phyloP scores from a whole-genome alignment of 352 stramenopile genomes.

The Thraustotheca clavata region DNA sequence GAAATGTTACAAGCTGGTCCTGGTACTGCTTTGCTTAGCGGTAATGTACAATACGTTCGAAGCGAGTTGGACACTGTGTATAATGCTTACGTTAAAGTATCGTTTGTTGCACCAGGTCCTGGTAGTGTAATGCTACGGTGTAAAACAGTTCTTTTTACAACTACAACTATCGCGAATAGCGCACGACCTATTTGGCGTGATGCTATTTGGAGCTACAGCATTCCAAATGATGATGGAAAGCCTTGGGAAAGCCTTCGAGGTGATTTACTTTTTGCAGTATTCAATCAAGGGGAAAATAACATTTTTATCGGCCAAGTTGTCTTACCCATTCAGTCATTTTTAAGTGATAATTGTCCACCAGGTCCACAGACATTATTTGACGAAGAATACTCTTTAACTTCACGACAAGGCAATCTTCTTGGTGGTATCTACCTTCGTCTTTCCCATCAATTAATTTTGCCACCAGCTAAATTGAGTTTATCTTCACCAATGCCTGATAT shows the following conservation, averaged over 20 bases:
- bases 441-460: not conserved
- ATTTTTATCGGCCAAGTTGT: not conserved
- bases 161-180: not conserved
- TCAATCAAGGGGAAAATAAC: not conserved
- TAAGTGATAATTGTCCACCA: not conserved
- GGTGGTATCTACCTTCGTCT: not conserved
- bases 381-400: not conserved
- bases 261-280: not conserved
- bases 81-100: not conserved
- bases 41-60: not conserved
- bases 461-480: too few species aligned
- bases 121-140: conserved; percentile 2
- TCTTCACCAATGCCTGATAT: too few species aligned
- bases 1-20: not conserved
- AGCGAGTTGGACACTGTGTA: not conserved
- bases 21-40: not conserved
- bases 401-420: not conserved
- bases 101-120: not conserved
- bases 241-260: not conserved
- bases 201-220: not conserved
- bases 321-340: not conserved
- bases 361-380: not conserved
- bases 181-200: not conserved
- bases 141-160: not conserved
- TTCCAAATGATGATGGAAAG: not conserved